Conservation (phyloP, 2,329 filamentous ascomycete genomes). For the Cytospora paraplurivora region DNA sequence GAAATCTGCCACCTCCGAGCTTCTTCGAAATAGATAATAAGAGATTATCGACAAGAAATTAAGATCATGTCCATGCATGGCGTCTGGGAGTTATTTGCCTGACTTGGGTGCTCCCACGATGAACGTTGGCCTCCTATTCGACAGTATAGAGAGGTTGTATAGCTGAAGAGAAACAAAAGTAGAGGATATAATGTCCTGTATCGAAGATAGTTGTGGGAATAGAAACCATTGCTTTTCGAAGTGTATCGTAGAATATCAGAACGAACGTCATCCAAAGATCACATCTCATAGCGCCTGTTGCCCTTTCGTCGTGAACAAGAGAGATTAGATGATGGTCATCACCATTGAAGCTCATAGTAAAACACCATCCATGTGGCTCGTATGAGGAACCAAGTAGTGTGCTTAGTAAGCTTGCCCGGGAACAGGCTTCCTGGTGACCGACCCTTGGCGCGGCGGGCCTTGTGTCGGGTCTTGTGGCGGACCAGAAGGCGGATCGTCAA, state of each 20-base stretch:
- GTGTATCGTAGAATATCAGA: constrained; percentile 18
- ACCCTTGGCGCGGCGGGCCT: constrained; percentile 40
- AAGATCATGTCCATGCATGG: constrained; percentile 26
- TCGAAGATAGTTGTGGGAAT: constrained; percentile 10
- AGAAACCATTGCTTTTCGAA: constrained; percentile 19
- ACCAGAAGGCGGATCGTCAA: not conserved
- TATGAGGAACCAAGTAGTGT: not conserved
- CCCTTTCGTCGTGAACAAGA: constrained; percentile 19
- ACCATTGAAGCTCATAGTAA: constrained; percentile 12
- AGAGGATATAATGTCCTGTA: not conserved
- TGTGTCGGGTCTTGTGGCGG: constrained; percentile 33
- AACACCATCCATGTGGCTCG: constrained; percentile 1
- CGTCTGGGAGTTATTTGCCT: constrained; percentile 2
- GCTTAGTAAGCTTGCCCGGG: constrained; percentile 55
- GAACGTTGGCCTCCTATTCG: constrained; percentile 7
- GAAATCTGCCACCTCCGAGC: constrained; percentile 1
- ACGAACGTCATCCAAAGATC: constrained; percentile 25
- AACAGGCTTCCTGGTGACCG: constrained; percentile 57
- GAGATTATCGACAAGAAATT: constrained; percentile 28
- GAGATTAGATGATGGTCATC: constrained; percentile 13
- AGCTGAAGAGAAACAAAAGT: constrained; percentile 1
- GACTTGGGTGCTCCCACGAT: constrained; percentile 16
- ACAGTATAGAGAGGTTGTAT: constrained; percentile 10
- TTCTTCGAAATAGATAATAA: constrained; percentile 23
- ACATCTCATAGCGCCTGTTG: constrained; percentile 26